Evolutionary conservation across 2,329 filamentous ascomycete species (phyloP), one percentile per base, ranked within the genome.

Genomic region (Boeremia exigua): DNA sequence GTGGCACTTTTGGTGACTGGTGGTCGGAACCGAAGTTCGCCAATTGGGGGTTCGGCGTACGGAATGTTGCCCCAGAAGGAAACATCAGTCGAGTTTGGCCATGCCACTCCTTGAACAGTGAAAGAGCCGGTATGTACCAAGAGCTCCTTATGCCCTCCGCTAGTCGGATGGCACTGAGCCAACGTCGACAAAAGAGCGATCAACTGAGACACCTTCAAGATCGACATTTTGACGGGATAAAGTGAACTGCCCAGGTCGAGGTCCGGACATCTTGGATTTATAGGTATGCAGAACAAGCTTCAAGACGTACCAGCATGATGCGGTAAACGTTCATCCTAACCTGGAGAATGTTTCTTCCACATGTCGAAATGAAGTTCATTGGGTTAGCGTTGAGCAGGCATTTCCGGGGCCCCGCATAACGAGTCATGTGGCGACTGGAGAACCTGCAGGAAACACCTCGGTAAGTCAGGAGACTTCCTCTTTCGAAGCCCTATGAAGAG

Each of bases 21-120:
- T 11, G 48, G 48, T 14, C 32, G 48, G 15, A 36, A 50, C 2
- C 48, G 48, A 3, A 43, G 48, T 12, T 23, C 1, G 11, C 32
- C 30, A 14, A 50, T 6, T 7, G 48, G 48, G 3, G 48, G 38
- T 23, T 50, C 48, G 3, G 48, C 48, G 14, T 36, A 50, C 6
- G 48, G 48, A 9, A 50, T 37, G 1, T 9, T n/a, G 12, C 32
- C 19, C 38, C 38, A 50, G 52, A 65, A 62, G 29, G 61, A 63
- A 10, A 68, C 64, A 10, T 61, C 51, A 7, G 64, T 65, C 4
- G 52, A 54, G 49, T 68, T 67, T n/a, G 59, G 56, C 37, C 56
- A 64, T 17, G 54, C 29, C 10, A 56, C 34, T 15, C 66, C 63
- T 38, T 61, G 42, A 3, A 68, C 66, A 2, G 60, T 29, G 25